These are phyloP conservation scores for Haematococcus sp. DNA, from an alignment of 139 green algal species.

Conservation along the genomic window DNA sequence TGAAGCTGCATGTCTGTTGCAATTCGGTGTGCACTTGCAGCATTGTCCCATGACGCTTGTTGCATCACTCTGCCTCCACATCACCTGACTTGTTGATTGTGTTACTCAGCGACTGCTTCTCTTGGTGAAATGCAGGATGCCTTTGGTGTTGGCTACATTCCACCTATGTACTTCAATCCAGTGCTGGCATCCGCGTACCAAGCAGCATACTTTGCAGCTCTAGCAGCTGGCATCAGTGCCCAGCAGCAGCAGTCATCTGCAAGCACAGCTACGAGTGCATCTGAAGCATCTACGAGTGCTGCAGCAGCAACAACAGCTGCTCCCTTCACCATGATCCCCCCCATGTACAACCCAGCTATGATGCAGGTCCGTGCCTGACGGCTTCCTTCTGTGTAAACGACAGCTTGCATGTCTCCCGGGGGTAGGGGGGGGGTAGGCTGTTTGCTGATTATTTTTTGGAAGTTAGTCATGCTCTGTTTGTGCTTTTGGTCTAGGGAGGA, in stretches of 20 bases:
- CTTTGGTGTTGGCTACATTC: not conserved
- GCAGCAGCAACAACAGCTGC: conserved; percentile 13
- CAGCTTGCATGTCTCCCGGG: not conserved
- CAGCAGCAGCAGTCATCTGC: conserved; percentile 9
- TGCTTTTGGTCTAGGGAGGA: not conserved
- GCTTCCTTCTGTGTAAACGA: not conserved
- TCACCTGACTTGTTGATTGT: not conserved
- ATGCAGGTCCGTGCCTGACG: not conserved
- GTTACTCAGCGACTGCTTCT: no score
- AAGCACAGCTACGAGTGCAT: not conserved
- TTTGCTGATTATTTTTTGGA: no score
- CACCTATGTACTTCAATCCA: conserved; percentile 31
- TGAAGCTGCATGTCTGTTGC: no score
- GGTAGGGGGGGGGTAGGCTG: no score
- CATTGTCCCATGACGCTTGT: no score
- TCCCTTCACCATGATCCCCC: not conserved
- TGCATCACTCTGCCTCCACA: no score
- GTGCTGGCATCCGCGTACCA: conserved; percentile 44
- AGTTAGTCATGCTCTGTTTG: not conserved
- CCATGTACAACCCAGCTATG: not conserved
- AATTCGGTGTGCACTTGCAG: no score
- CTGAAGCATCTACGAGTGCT: not conserved
- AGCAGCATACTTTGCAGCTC: conserved; percentile 48
- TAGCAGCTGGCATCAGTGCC: conserved; percentile 3
- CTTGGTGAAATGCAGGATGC: no score